Evolutionary conservation across 2,329 filamentous ascomycete species (phyloP).

Genomic region (Pseudogymnoascus sp.): DNA sequence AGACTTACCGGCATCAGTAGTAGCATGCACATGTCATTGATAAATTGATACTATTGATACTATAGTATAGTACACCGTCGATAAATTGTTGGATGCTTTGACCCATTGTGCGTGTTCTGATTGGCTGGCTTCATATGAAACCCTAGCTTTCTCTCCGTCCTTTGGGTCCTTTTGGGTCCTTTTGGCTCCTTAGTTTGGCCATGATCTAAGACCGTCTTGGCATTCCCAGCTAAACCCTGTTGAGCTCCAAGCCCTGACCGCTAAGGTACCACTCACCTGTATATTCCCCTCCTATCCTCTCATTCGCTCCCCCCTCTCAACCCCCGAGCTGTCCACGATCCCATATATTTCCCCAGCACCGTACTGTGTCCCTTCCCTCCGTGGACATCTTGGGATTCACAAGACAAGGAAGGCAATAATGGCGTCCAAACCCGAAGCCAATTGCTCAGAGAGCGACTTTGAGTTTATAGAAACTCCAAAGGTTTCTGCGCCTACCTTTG

Average conservation of each 20-base stretch:
- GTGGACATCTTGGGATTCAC: neutral
- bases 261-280: constrained; percentile 1
- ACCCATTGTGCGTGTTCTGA: neutral
- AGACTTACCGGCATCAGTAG: no score
- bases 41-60: no score
- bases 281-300: constrained; percentile 7
- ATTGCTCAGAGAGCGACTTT: constrained; percentile 46
- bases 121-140: neutral
- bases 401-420: constrained; percentile 25
- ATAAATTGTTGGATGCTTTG: neutral
- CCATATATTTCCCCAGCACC: constrained; percentile 3
- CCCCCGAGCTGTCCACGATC: constrained; percentile 15
- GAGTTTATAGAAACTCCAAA: constrained; percentile 55
- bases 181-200: neutral
- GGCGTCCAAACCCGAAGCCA: constrained; percentile 42
- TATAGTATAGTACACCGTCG: no score
- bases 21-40: constrained; percentile 1
- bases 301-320: neutral
- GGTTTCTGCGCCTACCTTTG: constrained; percentile 39
- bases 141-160: neutral
- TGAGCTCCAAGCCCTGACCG: constrained; percentile 8
- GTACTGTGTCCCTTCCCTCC: neutral
- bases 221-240: neutral
- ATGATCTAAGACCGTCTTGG: constrained; percentile 4
- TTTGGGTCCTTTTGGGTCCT: no score